Evolutionary conservation across 768 basidiomycete genomes (phyloP).

Genomic region (Hydnomerulius pinastri): DNA sequence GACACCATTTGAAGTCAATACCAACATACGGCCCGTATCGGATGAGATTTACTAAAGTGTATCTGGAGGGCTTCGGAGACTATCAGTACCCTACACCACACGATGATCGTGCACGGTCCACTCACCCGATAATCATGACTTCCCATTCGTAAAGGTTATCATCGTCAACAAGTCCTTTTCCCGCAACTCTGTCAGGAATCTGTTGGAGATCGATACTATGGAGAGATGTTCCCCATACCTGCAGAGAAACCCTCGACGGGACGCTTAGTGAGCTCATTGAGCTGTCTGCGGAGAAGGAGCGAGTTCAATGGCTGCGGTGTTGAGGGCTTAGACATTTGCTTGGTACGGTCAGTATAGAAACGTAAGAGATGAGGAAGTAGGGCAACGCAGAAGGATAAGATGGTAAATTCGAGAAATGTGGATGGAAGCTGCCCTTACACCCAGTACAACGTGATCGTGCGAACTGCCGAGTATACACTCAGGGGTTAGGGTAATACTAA

Average conservation of each 20-base stretch:
- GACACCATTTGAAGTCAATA: constrained; percentile 5
- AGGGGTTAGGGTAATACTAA: too few species aligned
- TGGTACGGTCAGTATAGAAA: constrained; percentile 22
- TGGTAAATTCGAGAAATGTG: neutral
- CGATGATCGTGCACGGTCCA: constrained; percentile 17
- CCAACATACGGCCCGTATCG: neutral
- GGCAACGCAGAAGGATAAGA: neutral
- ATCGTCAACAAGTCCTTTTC: constrained; percentile 88
- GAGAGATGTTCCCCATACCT: constrained; percentile 47
- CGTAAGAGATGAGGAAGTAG: constrained; percentile 4
- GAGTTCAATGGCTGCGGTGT: constrained; percentile 38
- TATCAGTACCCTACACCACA: constrained; percentile 17
- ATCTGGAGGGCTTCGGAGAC: constrained; percentile 71
- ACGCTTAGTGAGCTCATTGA: constrained; percentile 83
- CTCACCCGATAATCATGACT: constrained; percentile 89
- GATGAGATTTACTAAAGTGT: constrained; percentile 77
- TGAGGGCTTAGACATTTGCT: constrained; percentile 46
- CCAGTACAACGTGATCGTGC: constrained; percentile 20
- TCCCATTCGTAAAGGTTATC: constrained; percentile 97
- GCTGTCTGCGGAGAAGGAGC: constrained; percentile 76
- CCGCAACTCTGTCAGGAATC: constrained; percentile 35
- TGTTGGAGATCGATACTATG: constrained; percentile 33
- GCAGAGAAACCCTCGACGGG: constrained; percentile 98
- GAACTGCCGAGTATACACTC: too few species aligned
- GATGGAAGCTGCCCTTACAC: neutral